A percentile compares a stretch with the other conserved stretches of the same genome.
These are phyloP conservation scores for Epichloe amarillans DNA, from an alignment of 2,329 filamentous ascomycete species.

Conservation along the genomic window DNA sequence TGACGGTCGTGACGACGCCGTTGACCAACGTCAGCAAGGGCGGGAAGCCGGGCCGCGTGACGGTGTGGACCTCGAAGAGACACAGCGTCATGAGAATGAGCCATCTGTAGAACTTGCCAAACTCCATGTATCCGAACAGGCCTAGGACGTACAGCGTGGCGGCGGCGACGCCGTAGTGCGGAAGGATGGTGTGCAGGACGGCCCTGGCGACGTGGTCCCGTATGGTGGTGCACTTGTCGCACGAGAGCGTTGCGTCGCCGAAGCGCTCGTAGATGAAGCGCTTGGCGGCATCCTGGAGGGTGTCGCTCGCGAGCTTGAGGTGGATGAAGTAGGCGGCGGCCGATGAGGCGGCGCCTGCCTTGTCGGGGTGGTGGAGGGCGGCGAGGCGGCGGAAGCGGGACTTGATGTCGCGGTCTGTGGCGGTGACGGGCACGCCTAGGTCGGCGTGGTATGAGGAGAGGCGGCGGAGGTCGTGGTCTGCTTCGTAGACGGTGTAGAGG, in stretches of 20 bases:
- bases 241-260: conserved; percentile 56
- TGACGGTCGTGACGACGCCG: conserved; percentile 24
- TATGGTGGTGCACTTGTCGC: conserved; percentile 53
- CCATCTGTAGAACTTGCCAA: conserved; percentile 55
- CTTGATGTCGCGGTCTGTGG: conserved; percentile 66
- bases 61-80: conserved; percentile 42
- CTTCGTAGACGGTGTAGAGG: conserved; percentile 83
- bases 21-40: conserved; percentile 32
- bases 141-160: conserved; percentile 47
- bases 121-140: conserved; percentile 53
- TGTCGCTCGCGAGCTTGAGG: conserved; percentile 73
- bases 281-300: conserved; percentile 59
- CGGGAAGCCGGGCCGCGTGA: conserved; percentile 42
- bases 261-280: conserved; percentile 86
- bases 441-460: conserved; percentile 67
- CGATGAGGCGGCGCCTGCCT: conserved; percentile 28
- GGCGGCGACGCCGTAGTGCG: conserved; percentile 48
- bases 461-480: conserved; percentile 64
- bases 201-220: conserved; percentile 62
- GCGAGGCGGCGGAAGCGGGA: conserved; percentile 69
- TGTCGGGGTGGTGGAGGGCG: conserved; percentile 71
- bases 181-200: conserved; percentile 39
- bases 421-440: conserved; percentile 55
- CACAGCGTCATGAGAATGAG: conserved; percentile 39
- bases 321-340: conserved; percentile 53